phyloP scores from a whole-genome alignment of 1,284 basidiomycete species.

The Papiliotrema terrestris region DNA sequence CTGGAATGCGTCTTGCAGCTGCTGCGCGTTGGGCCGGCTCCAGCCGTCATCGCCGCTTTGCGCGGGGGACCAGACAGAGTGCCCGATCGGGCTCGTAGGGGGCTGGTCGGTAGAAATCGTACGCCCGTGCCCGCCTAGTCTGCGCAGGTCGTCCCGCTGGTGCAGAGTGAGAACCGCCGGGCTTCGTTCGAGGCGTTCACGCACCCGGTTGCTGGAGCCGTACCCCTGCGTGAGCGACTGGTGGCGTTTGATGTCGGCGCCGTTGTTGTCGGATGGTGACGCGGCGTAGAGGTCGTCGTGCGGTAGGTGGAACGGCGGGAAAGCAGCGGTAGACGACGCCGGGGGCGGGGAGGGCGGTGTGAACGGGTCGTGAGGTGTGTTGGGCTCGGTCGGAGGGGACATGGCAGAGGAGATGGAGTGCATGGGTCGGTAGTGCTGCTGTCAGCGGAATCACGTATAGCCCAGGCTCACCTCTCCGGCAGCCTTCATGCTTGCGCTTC shows the following conservation, averaged over 20 bases:
- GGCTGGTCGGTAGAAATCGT: constrained; percentile 22
- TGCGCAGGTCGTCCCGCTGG: constrained; percentile 33
- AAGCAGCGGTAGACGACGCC: constrained; percentile 32
- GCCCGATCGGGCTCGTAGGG: constrained; percentile 38
- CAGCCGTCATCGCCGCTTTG: constrained; percentile 34
- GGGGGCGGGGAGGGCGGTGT: constrained; percentile 40
- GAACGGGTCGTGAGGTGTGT: constrained; percentile 28
- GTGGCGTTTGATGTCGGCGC: constrained; percentile 42
- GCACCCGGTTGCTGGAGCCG: constrained; percentile 32
- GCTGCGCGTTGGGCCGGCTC: constrained; percentile 26
- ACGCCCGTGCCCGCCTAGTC: neutral
- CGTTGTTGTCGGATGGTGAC: constrained; percentile 4
- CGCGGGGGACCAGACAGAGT: constrained; percentile 38
- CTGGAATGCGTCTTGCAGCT: constrained; percentile 44
- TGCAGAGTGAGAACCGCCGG: constrained; percentile 40
- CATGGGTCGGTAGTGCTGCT: constrained; percentile 7
- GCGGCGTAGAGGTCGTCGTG: constrained; percentile 4
- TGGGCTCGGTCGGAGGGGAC: constrained; percentile 18
- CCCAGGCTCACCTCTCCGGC: constrained; percentile 29
- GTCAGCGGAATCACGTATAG: constrained; percentile 6
- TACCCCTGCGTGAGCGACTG: constrained; percentile 46
- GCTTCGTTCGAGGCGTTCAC: constrained; percentile 39
- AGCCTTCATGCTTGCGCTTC: constrained; percentile 38
- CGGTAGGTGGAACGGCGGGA: constrained; percentile 27
- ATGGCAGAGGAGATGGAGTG: constrained; percentile 5